Base-by-base conservation (phyloP, 805 yeast genomes). In the Barnettozyma salicaria region DNA sequence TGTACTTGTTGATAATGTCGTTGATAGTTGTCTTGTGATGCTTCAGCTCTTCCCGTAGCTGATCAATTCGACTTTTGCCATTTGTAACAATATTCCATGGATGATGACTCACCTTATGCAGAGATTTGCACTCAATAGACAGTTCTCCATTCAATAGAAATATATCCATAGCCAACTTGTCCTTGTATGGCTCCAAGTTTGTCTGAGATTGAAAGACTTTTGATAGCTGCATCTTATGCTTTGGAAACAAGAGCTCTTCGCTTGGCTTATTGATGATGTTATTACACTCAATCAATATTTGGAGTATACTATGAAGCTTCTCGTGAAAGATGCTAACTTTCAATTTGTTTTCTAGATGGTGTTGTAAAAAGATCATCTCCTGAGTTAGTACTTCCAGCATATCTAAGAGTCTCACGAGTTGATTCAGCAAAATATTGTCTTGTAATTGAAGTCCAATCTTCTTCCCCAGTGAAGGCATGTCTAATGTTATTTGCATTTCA, bases 61-160 rank as follows among this genome's bases (percentile, higher is more conserved):
- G 60, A 55, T 82, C 90, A 4, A 76, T 70, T 49, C 75, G 69
- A 4, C 84, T 74, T 35, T 64, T 62, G 0, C 76, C 76, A 12
- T 39, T 32, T 3, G 50, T 36, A 7, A 60, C 59, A 39, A 66
- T 59, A 41, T 71, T 60, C 89, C 89, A 82, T 2, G 89, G 89
- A 40, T 62, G 64, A 42, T 71, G 76, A 0, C 66, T 66, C 7
- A 80, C 68, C 17, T 58, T 58, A 23, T 59, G 63, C 25, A 80
- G 51, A 35, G 69, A 68, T 49, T 75, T 72, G 39, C 79, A 58
- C 37, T 80, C 88, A 6, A 80, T 56, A 18, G 79, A 66, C 4
- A 80, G 53, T 48, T 82, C 88, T 16, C 80, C 76, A 53, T 76
- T 80, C 43, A 70, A 65, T 17, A 80, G 59, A 37, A 72, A 72